Conservation (phyloP, 495 filamentous ascomycete species). For the Penicillium canescens region DNA sequence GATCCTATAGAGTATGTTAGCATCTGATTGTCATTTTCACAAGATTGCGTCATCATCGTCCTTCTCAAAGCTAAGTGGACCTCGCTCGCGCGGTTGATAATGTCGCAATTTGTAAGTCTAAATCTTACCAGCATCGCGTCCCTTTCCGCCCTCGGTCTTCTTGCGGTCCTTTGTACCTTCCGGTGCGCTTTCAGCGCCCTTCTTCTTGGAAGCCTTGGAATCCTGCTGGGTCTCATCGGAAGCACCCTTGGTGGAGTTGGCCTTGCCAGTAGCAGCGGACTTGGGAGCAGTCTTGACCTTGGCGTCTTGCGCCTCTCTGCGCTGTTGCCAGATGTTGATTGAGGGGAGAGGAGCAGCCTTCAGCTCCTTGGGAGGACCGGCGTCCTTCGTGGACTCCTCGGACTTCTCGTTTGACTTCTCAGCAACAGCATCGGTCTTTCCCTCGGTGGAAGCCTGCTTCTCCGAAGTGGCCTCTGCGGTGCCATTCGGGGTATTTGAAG, state of each 20-base stretch:
- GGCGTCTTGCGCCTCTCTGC: conserved; percentile 67
- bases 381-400: conserved; percentile 49
- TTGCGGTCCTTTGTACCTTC: conserved; percentile 41
- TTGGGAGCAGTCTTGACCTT: conserved; percentile 57
- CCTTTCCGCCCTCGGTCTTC: conserved; percentile 42
- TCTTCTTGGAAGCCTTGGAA: conserved; percentile 53
- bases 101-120: neutral
- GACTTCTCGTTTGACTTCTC: conserved; percentile 30
- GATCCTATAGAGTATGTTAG: neutral
- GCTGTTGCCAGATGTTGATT: conserved; percentile 84
- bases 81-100: neutral
- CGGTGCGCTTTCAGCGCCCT: conserved; percentile 29
- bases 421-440: conserved; percentile 17
- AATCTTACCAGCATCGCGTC: conserved; percentile 42
- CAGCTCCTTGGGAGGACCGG: conserved; percentile 58
- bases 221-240: conserved; percentile 40
- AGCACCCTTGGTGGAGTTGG: conserved; percentile 35
- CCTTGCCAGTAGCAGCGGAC: conserved; percentile 25
- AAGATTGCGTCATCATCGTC: neutral
- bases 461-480: conserved; percentile 50
- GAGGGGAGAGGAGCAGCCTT: conserved; percentile 78
- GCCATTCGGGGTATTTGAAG: conserved; percentile 64
- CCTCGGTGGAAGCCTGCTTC: conserved; percentile 37
- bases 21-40: neutral
- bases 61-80: neutral